phyloP scores from a whole-genome alignment of 2,329 filamentous ascomycete species.

The Penicillium sp. region DNA sequence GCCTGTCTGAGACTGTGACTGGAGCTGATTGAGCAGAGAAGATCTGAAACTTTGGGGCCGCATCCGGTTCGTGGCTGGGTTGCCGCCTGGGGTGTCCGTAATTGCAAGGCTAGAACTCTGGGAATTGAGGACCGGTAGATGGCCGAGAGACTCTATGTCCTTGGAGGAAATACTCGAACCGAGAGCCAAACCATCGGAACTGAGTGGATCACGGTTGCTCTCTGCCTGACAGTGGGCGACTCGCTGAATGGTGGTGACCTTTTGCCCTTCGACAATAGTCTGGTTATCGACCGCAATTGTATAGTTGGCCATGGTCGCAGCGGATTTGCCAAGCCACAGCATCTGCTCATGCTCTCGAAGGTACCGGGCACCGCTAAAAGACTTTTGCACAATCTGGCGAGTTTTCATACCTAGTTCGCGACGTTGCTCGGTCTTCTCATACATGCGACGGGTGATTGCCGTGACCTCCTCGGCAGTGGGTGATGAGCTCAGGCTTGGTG shows the following conservation, averaged over 20 bases:
- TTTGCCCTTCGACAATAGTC: constrained; percentile 13
- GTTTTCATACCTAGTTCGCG: constrained; percentile 60
- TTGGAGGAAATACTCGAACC: constrained; percentile 31
- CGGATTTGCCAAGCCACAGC: constrained; percentile 52
- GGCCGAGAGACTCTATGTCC: constrained; percentile 31
- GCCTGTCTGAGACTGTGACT: constrained; percentile 17
- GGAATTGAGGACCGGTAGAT: constrained; percentile 35
- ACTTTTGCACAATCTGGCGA: constrained; percentile 59
- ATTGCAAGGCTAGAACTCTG: constrained; percentile 19
- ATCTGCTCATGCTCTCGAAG: constrained; percentile 63
- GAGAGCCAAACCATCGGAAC: constrained; percentile 29
- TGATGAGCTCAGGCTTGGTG: constrained; percentile 49
- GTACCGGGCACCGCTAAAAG: constrained; percentile 60
- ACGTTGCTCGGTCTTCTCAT: constrained; percentile 58
- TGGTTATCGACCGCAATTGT: constrained; percentile 18
- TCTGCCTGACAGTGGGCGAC: neutral
- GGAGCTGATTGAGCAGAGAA: constrained; percentile 8
- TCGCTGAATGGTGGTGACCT: neutral
- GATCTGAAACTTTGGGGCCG: constrained; percentile 18
- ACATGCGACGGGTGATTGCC: constrained; percentile 58
- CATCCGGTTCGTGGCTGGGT: constrained; percentile 11
- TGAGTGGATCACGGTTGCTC: constrained; percentile 1
- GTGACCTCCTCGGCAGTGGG: constrained; percentile 54
- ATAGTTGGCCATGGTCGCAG: constrained; percentile 34
- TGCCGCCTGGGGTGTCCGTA: constrained; percentile 6